Base-by-base conservation (phyloP, 805 yeast genomes). In the Nakazawaea ambrosiae region DNA sequence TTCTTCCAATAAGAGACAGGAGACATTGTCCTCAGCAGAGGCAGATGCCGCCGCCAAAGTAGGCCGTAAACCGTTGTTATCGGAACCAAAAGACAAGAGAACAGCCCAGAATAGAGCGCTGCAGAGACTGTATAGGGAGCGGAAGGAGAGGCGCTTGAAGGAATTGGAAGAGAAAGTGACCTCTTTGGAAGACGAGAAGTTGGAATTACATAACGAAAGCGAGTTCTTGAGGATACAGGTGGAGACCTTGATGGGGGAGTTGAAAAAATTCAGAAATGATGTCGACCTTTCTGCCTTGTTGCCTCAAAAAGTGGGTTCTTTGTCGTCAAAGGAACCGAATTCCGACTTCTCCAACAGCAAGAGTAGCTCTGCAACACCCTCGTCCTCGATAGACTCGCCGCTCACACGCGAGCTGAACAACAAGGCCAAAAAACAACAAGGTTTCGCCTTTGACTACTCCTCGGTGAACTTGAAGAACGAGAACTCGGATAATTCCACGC, bases 101-200 rank as follows among this genome's bases (percentile, higher is more conserved):
- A 87, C 95, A 12, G 97, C 97, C 2, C 97, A 92, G 62, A 90
- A 92, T 58, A 73, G 97, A 50, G 97, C 97, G 3, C 97, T 97
- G n/a, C 98, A 92, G 61, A 69, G 97, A 39, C 97, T 97, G 5
- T 90, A 87, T 61, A 69, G 97, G 40, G 97, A 92, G 60, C 75
- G 97, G 43, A 90, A 90, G 57, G 97, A 90, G 58, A 70, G 70
- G 35, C 86, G 84, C 53, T 73, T 92, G 78, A 75, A 77, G 53
- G 95, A 87, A 46, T 67, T 90, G 44, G 96, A 89, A 55, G 78
- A 77, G 33, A 79, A 84, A 48, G 95, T 90, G 11, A 60, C 68
- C 35, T 57, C 63, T 46, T 68, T 90, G 47, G 96, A 92, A 57
- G 71, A 72, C 45, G 83, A 80, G 47, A 80, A 81, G 41, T 61